phyloP scores from a whole-genome alignment of 2,329 filamentous ascomycete species.

The Aspergillus quadricinctus region DNA sequence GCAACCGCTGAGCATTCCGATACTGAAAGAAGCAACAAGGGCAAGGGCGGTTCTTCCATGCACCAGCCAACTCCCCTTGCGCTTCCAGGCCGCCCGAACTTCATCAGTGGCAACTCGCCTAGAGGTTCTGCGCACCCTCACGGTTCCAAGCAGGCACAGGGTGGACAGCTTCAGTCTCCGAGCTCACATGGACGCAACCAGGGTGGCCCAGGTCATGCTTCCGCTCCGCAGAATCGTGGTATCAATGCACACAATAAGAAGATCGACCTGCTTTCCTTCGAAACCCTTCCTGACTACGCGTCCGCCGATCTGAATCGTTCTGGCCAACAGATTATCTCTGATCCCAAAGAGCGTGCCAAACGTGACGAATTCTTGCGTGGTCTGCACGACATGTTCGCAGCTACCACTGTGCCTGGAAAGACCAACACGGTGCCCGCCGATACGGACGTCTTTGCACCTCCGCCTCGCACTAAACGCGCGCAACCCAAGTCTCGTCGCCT shows the following conservation, averaged over 20 bases:
- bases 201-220: background rate
- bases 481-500: slow-evolving; percentile 18
- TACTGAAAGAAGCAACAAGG: slow-evolving; percentile 9
- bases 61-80: background rate
- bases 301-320: slow-evolving; percentile 7
- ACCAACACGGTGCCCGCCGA: slow-evolving; percentile 7
- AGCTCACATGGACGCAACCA: background rate
- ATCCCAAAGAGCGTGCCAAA: slow-evolving; percentile 9
- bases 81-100: background rate
- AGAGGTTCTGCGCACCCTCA: slow-evolving; percentile 6
- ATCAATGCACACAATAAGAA: slow-evolving; percentile 7
- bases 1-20: slow-evolving; percentile 8
- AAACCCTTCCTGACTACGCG: slow-evolving; percentile 13
- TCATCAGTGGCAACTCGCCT: slow-evolving; percentile 4
- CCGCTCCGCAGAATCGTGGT: background rate
- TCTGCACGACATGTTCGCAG: slow-evolving; percentile 16
- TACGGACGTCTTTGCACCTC: slow-evolving; percentile 5
- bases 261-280: slow-evolving; percentile 20
- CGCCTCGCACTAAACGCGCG: slow-evolving; percentile 12
- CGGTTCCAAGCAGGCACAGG: slow-evolving; percentile 8
- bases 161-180: background rate
- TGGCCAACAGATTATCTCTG: slow-evolving; percentile 5
- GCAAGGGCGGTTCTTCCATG: slow-evolving; percentile 4
- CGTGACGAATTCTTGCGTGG: slow-evolving; percentile 17
- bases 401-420: slow-evolving; percentile 1